phyloP scores from a whole-genome alignment of 192 early-diverging fungal species.

The Backusella morwellensis region DNA sequence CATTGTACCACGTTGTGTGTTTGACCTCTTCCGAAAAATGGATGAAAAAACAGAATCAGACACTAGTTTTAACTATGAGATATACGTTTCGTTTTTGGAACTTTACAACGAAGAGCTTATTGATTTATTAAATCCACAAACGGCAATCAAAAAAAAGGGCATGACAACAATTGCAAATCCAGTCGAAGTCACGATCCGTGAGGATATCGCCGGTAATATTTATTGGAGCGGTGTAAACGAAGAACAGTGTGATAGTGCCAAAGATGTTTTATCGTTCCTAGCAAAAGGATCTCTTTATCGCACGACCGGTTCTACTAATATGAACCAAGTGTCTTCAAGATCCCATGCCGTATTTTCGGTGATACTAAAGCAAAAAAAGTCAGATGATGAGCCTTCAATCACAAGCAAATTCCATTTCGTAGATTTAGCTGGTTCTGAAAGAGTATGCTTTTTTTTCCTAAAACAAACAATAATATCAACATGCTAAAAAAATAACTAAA shows the following conservation, averaged over 20 bases:
- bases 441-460: conserved; percentile 36
- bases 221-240: conserved; percentile 83
- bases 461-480: background rate
- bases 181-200: conserved; percentile 54
- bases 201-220: conserved; percentile 87
- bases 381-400: conserved; percentile 30
- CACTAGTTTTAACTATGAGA: conserved; percentile 39
- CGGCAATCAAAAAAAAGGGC: conserved; percentile 23
- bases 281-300: conserved; percentile 50
- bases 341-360: conserved; percentile 97
- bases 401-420: conserved; percentile 95
- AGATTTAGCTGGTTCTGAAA: conserved; percentile 95
- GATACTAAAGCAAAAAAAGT: conserved; percentile 72
- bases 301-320: conserved; percentile 89
- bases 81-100: conserved; percentile 86
- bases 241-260: conserved; percentile 61
- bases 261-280: conserved; percentile 55
- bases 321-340: conserved; percentile 91
- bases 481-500: background rate
- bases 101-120: conserved; percentile 95
- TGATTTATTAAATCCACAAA: conserved; percentile 68
- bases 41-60: conserved; percentile 36
- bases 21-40: conserved; percentile 49
- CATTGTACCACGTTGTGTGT: conserved; percentile 69
- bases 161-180: background rate